Conservation (phyloP, 192 early-diverging fungal species). For the Pilaira anomala region DNA sequence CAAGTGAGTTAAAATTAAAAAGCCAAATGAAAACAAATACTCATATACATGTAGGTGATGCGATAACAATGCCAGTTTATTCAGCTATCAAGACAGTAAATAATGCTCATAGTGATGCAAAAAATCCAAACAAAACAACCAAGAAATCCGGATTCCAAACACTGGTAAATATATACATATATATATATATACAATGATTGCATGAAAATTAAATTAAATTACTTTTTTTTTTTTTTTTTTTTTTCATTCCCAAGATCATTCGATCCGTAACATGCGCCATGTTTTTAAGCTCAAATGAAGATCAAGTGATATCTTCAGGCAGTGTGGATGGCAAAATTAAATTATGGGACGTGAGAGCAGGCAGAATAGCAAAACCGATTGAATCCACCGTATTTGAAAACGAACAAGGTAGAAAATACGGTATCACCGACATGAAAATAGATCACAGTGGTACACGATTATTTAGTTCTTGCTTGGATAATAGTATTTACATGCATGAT, state of each 20-base stretch:
- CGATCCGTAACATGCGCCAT: slow-evolving; percentile 53
- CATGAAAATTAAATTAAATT: too few species aligned
- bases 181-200: neutral
- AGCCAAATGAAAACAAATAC: too few species aligned
- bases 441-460: slow-evolving; percentile 61
- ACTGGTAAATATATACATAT: neutral
- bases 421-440: slow-evolving; percentile 65
- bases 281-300: slow-evolving; percentile 43
- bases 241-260: too few species aligned
- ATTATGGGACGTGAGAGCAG: slow-evolving; percentile 78
- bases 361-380: slow-evolving; percentile 36
- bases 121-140: neutral
- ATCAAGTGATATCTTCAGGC: slow-evolving; percentile 59
- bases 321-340: slow-evolving; percentile 67
- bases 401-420: slow-evolving; percentile 30
- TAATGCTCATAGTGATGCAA: slow-evolving; percentile 41
- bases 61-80: slow-evolving; percentile 18
- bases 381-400: slow-evolving; percentile 39
- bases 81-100: slow-evolving; percentile 41
- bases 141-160: neutral
- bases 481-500: slow-evolving; percentile 72
- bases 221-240: too few species aligned
- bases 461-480: slow-evolving; percentile 72
- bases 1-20: slow-evolving; percentile 6
- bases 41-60: too few species aligned